These are phyloP conservation scores for Oenanthe javanica DNA, from an alignment of 140 eudicot species.

Conservation along the genomic window DNA sequence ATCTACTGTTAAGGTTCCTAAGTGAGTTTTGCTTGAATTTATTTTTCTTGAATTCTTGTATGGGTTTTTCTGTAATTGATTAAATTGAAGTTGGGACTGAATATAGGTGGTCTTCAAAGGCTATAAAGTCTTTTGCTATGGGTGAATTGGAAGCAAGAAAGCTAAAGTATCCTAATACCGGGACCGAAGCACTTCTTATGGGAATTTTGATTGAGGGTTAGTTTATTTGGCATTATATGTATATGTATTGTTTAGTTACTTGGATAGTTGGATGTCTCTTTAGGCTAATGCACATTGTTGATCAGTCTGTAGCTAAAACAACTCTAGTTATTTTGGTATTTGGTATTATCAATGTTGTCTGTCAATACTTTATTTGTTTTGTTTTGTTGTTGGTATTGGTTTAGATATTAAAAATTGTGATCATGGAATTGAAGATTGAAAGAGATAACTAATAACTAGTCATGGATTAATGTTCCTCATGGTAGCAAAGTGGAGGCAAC, in stretches of 20 bases:
- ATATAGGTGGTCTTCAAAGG: conserved; percentile 52
- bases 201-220: conserved; percentile 70
- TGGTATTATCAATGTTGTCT: background rate
- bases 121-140: conserved; percentile 22
- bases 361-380: background rate
- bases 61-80: background rate
- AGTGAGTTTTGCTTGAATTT: conserved; percentile 34
- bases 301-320: too few relatives aligned
- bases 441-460: background rate
- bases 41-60: conserved; percentile 4
- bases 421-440: background rate
- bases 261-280: background rate
- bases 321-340: background rate
- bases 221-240: conserved; percentile 4
- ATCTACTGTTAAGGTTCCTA: conserved; percentile 52
- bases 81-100: conserved; percentile 18
- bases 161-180: conserved; percentile 34
- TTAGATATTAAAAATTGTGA: background rate
- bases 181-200: conserved; percentile 70
- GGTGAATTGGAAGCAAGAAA: conserved; percentile 15
- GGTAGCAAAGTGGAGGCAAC: background rate
- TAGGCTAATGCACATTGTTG: background rate
- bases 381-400: background rate
- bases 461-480: background rate
- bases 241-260: background rate